phyloP scores from a whole-genome alignment of 306 rosid genomes.

The barrel medic (Medicago truncatula) region MtrunA17r5.0-ANR NC_053049.1:21589001-21589500 shows the following conservation, averaged over 20 bases:
- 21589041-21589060: conserved; percentile 39
- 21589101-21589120: background rate
- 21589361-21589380: background rate
- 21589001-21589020: conserved; percentile 5
- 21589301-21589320: background rate
- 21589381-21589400: conserved; percentile 18
- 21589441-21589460: background rate
- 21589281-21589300: background rate
- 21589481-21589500: conserved; percentile 32
- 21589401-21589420: conserved; percentile 29
- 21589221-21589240: conserved; percentile 37
- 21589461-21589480: conserved; percentile 1
- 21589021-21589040: conserved; percentile 21
- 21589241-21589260: conserved; percentile 21
- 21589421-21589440: background rate
- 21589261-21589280: background rate
- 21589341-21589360: background rate
- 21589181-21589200: background rate
- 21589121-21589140: background rate
- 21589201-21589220: conserved; percentile 1
- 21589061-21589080: background rate
- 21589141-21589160: conserved; percentile 7
- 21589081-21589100: background rate
- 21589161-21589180: background rate
- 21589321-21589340: background rate